These are phyloP conservation scores for Candida krabiensis DNA, from an alignment of 805 yeast genomes.

Conservation along the genomic window DNA sequence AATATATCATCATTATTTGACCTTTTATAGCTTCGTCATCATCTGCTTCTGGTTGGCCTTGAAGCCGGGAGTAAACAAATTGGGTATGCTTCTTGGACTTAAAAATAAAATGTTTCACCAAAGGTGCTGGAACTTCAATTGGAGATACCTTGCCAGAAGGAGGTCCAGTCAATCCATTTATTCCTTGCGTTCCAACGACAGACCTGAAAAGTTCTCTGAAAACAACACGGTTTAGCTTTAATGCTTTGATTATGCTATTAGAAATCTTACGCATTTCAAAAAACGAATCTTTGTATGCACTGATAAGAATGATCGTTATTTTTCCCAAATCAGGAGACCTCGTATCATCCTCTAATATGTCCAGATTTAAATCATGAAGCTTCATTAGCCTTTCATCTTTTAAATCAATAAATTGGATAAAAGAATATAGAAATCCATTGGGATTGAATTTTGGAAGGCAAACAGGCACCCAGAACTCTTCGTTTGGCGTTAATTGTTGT, in stretches of 20 bases:
- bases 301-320: conserved; percentile 46
- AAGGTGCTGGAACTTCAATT: conserved; percentile 54
- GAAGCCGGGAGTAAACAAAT: conserved; percentile 38
- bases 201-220: conserved; percentile 29
- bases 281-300: conserved; percentile 77
- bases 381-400: conserved; percentile 32
- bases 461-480: conserved; percentile 91
- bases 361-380: conserved; percentile 29
- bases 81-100: conserved; percentile 72
- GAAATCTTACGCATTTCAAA: conserved; percentile 69
- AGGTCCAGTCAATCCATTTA: conserved; percentile 28
- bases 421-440: conserved; percentile 83
- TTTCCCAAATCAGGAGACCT: conserved; percentile 26
- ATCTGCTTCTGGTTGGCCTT: conserved; percentile 18
- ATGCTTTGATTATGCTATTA: conserved; percentile 44
- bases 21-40: conserved; percentile 18
- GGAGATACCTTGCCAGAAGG: conserved; percentile 42
- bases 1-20: conserved; percentile 30
- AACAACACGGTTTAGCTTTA: conserved; percentile 38
- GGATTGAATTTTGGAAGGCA: conserved; percentile 90
- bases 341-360: conserved; percentile 10
- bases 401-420: conserved; percentile 59
- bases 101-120: conserved; percentile 77
- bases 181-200: conserved; percentile 30
- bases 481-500: conserved; percentile 36